Evolutionary conservation across 768 basidiomycete species (phyloP), one percentile per base, ranked within the genome.

Genomic region (Atractiella rhizophila): DNA sequence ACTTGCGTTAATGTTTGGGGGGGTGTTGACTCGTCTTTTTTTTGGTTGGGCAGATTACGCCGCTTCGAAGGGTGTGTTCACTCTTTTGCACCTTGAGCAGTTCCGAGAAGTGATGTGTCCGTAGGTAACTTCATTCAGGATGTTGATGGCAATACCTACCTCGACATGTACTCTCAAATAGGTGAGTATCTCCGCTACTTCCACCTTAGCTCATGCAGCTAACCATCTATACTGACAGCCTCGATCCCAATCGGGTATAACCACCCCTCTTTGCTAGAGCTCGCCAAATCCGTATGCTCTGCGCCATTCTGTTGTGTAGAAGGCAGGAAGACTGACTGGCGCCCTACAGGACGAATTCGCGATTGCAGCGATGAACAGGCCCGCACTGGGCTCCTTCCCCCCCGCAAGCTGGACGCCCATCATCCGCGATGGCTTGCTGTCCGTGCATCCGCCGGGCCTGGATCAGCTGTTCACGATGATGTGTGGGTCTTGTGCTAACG

Each of bases 371-470:
- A 55, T 62, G 51, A 59, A 59, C 48, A 44, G 63, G 26, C 62
- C 62, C 2, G 61, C 62, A 3, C 48, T 64, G 11, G 63, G 62
- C 1, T 52, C 54, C 15, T 64, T 62, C 53, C 63, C 63, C 0
- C 49, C 55, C 2, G 49, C 46, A 1, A 44, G 56, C 23, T 63
- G 58, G 57, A 47, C 44, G 4, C 51, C 51, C 23, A 51, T 51
- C 44, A 42, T 59, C 42, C 47, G 60, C 21, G 47, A 45, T 0
- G 62, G 58, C 7, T 48, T 63, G 8, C 48, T 62, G 43, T 57
- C 44, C 12, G 62, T 63, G 31, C 56, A 54, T 9, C 63, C 63
- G 8, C 54, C 55, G 21, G 63, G 63, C 2, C 48, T 59, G 28
- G 53, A 58, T 35, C 61, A 62, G 39, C 44, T 63, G 24, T 50